Conservation (phyloP, 768 basidiomycete species). For the Lactarius deliciosus region DNA sequence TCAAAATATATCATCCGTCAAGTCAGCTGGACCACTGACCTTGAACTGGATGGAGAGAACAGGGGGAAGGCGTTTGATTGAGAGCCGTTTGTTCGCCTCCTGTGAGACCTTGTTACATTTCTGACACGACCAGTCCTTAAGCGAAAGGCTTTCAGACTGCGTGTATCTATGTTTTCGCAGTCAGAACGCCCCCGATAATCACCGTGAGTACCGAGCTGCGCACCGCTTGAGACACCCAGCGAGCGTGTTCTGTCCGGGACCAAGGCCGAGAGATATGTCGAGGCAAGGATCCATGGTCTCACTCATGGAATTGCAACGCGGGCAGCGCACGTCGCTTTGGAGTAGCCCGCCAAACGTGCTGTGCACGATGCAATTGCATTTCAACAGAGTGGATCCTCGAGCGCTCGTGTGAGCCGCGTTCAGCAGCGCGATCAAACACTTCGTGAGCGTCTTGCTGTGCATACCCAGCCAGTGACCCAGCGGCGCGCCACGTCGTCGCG, state of each 20-base stretch:
- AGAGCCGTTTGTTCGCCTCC: constrained; percentile 83
- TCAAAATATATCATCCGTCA: constrained; percentile 9
- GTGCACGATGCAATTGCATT: constrained; percentile 90
- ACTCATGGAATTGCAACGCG: constrained; percentile 75
- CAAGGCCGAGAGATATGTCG: constrained; percentile 86
- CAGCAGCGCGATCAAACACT: constrained; percentile 78
- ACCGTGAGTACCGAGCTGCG: constrained; percentile 22
- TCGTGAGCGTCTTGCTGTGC: constrained; percentile 95
- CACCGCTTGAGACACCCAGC: constrained; percentile 74
- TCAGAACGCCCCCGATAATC: constrained; percentile 6
- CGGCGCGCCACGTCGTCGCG: constrained; percentile 76
- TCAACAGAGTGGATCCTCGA: constrained; percentile 68
- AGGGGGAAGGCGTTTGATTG: constrained; percentile 80
- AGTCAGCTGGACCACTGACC: constrained; percentile 42
- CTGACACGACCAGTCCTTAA: constrained; percentile 80
- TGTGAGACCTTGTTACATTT: constrained; percentile 76
- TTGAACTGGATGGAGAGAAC: constrained; percentile 96
- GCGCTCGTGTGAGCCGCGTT: constrained; percentile 86
- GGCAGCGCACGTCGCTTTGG: constrained; percentile 88
- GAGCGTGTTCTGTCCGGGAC: constrained; percentile 60
- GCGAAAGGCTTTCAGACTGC: constrained; percentile 76
- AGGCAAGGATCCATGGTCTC: constrained; percentile 86
- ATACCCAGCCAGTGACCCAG: constrained; percentile 83
- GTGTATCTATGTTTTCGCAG: constrained; percentile 58
- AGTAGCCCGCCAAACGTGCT: constrained; percentile 84